These are phyloP conservation scores for Aspergillus tamarii DNA, from an alignment of 2,329 filamentous ascomycete genomes.

Conservation along the genomic window DNA sequence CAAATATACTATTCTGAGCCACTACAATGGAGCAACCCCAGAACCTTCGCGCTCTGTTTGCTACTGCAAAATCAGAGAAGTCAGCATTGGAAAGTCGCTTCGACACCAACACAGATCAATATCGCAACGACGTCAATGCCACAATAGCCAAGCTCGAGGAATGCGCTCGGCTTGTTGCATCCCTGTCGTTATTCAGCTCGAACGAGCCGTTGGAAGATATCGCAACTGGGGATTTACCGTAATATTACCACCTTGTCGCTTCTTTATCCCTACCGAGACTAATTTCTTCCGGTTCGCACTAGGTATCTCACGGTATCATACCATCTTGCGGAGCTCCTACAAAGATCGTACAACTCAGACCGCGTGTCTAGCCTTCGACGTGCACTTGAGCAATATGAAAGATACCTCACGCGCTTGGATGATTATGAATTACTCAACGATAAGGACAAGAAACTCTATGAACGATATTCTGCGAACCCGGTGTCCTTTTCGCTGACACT, in stretches of 20 bases:
- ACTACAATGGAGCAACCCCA: conserved; percentile 52
- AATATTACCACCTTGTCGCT: conserved; percentile 23
- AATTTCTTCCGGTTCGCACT: conserved; percentile 17
- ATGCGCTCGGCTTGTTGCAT: conserved; percentile 69
- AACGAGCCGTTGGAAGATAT: conserved; percentile 91
- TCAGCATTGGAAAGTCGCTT: conserved; percentile 63
- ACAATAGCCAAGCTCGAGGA: conserved; percentile 73
- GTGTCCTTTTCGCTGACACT: conserved; percentile 73
- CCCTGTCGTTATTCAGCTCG: conserved; percentile 80
- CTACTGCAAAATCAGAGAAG: conserved; percentile 59
- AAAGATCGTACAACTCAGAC: conserved; percentile 65
- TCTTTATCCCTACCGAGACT: conserved; percentile 15
- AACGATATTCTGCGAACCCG: conserved; percentile 72
- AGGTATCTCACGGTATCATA: conserved; percentile 78
- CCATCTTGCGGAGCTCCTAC: conserved; percentile 76
- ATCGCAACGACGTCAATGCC: conserved; percentile 67
- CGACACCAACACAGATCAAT: conserved; percentile 67
- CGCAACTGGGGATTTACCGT: conserved; percentile 80
- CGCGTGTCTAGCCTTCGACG: conserved; percentile 65
- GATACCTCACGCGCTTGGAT: conserved; percentile 75
- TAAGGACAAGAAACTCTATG: conserved; percentile 69
- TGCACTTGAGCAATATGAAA: conserved; percentile 74
- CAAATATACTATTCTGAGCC: not conserved
- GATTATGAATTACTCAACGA: conserved; percentile 72
- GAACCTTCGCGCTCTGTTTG: conserved; percentile 60